Evolutionary conservation across 768 basidiomycete genomes (phyloP).

Genomic region (Leccinum arenicola): DNA sequence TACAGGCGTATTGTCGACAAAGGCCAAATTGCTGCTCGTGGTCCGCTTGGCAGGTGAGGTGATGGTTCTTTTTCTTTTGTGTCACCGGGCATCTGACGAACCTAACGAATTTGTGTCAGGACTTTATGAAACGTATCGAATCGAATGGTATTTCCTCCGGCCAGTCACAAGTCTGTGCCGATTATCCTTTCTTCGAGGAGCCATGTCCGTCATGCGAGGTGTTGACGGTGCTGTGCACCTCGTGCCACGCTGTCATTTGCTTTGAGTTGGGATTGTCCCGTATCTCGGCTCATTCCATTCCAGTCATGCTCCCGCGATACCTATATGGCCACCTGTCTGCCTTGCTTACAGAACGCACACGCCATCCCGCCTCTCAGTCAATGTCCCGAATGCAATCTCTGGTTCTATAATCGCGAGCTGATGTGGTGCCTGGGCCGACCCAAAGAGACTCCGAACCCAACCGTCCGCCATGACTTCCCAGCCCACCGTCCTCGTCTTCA

Average conservation of each 20-base stretch:
- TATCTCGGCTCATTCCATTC: constrained; percentile 15
- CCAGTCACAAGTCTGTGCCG: background rate
- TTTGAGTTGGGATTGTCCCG: constrained; percentile 14
- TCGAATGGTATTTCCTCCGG: constrained; percentile 2
- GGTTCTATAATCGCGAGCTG: constrained; percentile 20
- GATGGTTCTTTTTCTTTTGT: background rate
- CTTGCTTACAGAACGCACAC: constrained; percentile 6
- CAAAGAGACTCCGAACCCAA: background rate
- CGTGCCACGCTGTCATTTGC: constrained; percentile 17
- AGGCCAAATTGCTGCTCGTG: too few species aligned
- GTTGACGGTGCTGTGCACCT: constrained; percentile 9
- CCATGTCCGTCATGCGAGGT: constrained; percentile 15
- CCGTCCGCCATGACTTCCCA: too few species aligned
- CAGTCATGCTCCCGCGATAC: constrained; percentile 11
- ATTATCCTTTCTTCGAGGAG: background rate
- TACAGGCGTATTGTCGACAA: too few species aligned
- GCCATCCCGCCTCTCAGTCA: constrained; percentile 10
- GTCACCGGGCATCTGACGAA: too few species aligned
- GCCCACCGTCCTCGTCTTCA: too few species aligned
- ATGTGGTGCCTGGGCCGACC: constrained; percentile 26
- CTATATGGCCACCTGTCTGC: constrained; percentile 3
- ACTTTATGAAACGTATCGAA: constrained; percentile 17
- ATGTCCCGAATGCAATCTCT: constrained; percentile 21
- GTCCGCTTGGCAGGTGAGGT: background rate
- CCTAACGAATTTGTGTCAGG: constrained; percentile 6